These are phyloP conservation scores for Clavariopsis aquatica DNA, from an alignment of 495 filamentous ascomycete genomes.

Conservation along the genomic window DNA sequence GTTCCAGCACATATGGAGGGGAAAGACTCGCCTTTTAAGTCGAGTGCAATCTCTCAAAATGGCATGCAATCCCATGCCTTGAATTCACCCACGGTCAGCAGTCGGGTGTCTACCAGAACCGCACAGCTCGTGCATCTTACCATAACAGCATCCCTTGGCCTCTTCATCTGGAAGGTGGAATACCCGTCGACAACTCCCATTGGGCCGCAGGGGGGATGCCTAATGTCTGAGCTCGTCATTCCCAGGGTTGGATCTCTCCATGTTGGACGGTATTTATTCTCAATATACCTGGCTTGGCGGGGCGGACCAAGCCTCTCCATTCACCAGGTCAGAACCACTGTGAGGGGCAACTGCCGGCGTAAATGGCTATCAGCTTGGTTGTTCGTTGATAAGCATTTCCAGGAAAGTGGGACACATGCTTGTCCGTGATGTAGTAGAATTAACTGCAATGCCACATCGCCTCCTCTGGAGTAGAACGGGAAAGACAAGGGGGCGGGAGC, in stretches of 20 bases:
- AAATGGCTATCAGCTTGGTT: neutral
- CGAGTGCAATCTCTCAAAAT: neutral
- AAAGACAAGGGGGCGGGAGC: too few species aligned
- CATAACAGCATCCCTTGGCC: neutral
- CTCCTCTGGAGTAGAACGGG: too few species aligned
- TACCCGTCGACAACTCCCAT: neutral
- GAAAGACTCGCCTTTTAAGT: neutral
- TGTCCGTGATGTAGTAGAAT: neutral
- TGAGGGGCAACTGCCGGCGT: neutral
- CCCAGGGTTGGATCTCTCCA: neutral
- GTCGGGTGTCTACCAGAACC: too few species aligned
- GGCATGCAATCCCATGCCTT: neutral
- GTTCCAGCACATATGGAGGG: neutral
- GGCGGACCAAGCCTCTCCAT: neutral
- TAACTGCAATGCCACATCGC: too few species aligned
- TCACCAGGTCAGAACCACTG: neutral
- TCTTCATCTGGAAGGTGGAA: conserved; percentile 5
- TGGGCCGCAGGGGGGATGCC: neutral
- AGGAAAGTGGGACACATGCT: neutral
- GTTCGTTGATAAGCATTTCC: neutral
- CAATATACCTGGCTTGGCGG: neutral
- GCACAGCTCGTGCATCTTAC: too few species aligned
- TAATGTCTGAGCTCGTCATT: neutral
- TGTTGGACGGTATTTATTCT: neutral
- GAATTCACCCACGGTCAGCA: too few species aligned